A percentile compares a stretch with the other conserved stretches of the same genome.
These are phyloP conservation scores for Rubroboletus satanas DNA, from an alignment of 768 basidiomycete genomes.

Conservation along the genomic window DNA sequence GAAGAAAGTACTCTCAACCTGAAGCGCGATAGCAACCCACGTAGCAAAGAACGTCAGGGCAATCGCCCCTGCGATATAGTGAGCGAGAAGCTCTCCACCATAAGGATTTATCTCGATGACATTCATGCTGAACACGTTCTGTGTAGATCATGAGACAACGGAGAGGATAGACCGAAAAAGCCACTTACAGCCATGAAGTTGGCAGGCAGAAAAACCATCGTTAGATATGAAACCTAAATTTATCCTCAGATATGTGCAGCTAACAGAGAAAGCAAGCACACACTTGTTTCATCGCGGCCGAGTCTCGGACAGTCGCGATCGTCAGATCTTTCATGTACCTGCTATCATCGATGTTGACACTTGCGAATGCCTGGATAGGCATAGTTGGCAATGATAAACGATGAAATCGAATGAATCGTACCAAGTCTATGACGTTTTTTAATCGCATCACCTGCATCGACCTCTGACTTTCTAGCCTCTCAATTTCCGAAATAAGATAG, in stretches of 20 bases:
- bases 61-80: slow-evolving; percentile 41
- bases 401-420: slow-evolving; percentile 5
- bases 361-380: slow-evolving; percentile 49
- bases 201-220: slow-evolving; percentile 60
- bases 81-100: slow-evolving; percentile 29
- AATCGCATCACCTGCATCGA: slow-evolving; percentile 28
- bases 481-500: slow-evolving; percentile 47
- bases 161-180: neutral
- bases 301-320: slow-evolving; percentile 39
- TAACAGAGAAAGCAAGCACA: slow-evolving; percentile 25
- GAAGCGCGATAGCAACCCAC: slow-evolving; percentile 57
- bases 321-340: slow-evolving; percentile 50
- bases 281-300: slow-evolving; percentile 38
- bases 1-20: slow-evolving; percentile 30
- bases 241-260: neutral
- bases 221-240: slow-evolving; percentile 43
- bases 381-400: neutral
- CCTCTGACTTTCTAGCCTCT: slow-evolving; percentile 40
- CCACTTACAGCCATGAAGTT: slow-evolving; percentile 38
- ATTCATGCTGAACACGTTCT: slow-evolving; percentile 60
- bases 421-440: slow-evolving; percentile 34
- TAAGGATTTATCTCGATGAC: slow-evolving; percentile 38
- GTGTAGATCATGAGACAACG: neutral
- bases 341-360: slow-evolving; percentile 56
- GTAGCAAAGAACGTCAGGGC: slow-evolving; percentile 46